Evolutionary conservation across 257 asterid species (phyloP).

Genomic region (Anisodus acutangulus): DNA sequence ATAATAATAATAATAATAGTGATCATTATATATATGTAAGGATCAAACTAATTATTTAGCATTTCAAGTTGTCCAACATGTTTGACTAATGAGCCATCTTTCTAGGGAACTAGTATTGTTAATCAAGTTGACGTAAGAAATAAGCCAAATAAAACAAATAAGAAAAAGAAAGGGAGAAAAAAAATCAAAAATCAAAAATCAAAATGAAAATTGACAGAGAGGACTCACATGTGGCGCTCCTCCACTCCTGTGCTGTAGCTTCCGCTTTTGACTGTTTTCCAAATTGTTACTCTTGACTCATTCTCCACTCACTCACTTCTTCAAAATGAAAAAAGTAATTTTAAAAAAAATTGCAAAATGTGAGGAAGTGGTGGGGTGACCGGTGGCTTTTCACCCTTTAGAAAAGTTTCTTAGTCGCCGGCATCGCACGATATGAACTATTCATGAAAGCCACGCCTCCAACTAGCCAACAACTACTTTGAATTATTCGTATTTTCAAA

Average conservation of each 20-base stretch:
- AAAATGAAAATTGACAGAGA: background rate
- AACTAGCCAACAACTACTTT: background rate
- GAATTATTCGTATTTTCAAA: background rate
- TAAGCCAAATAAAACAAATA: background rate
- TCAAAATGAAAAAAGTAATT: background rate
- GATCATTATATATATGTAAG: background rate
- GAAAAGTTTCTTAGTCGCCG: constrained; percentile 19
- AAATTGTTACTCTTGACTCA: background rate
- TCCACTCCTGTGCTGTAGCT: background rate
- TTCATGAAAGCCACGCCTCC: background rate
- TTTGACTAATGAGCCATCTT: background rate
- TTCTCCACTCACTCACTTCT: background rate
- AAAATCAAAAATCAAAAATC: background rate
- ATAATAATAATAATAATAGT: too few species aligned
- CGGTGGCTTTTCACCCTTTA: constrained; percentile 4
- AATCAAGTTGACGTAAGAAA: constrained; percentile 17
- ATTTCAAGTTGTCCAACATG: background rate
- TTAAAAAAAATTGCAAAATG: background rate
- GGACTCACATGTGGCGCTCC: background rate
- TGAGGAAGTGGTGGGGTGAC: constrained; percentile 9
- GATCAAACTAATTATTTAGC: background rate
- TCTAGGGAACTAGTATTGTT: background rate
- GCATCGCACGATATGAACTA: background rate
- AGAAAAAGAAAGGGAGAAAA: too few species aligned
- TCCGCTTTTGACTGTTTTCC: background rate